Base-by-base conservation (phyloP, 345 rosid species). In the Barbarea vulgaris region DNA sequence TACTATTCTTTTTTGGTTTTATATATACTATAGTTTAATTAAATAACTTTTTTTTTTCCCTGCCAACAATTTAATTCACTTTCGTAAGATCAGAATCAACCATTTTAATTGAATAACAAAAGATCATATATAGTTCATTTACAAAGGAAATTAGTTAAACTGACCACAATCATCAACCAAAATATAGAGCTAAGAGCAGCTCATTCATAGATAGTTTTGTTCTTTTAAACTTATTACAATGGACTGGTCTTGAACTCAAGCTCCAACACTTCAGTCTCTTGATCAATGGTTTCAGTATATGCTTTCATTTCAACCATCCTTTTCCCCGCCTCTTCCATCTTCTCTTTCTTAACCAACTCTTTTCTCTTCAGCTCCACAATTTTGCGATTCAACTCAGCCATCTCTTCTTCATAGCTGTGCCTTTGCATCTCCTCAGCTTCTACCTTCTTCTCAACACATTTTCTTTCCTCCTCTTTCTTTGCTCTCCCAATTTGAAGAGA, bases 301-400 rank as follows among this genome's bases (percentile, higher is more conserved):
- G 72, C 41, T 68, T 57, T 80, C 83, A 84, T 61, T 22, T 34
- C 64, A 21, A 76, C 27, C 6, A 79, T 44, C 53, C 64, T 77
- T 10, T 11, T 25, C 9, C 53, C 74, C 42, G 61, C 55, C 0
- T 8, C 64, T 53, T 85, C 79, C 84, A 70, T 69, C 60, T 54
- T 72, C n/a, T 67, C 72, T 70, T 80, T 77, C 28, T 71, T 14
- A n/a, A 27, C 63, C 17, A 64, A 73, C 5, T 48, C 65, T 66
- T 63, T 81, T 59, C 75, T 71, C 70, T 82, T 78, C 28, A 91
- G 74, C 79, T 83, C 84, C 0, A 34, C 6, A 3, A 88, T 76
- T 78, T 64, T 80, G 78, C 63, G 77, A 46, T 81, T 73, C 21
- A 86, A 55, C 30, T 70, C 85, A 14, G 66, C 67, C 12, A 57